phyloP scores from a whole-genome alignment of 441 rosid species.

The Aleurites moluccanus region DNA sequence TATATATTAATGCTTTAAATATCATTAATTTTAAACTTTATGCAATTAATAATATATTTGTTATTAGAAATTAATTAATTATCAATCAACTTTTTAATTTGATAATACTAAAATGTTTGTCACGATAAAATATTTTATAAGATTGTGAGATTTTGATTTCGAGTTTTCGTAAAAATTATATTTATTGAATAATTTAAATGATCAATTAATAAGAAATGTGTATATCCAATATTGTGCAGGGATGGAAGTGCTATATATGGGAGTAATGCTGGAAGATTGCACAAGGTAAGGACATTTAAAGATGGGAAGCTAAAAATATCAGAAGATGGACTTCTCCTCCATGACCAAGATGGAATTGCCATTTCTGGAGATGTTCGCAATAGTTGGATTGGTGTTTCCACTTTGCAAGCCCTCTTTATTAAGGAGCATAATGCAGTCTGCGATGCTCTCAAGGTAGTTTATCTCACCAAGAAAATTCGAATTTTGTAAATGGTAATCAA shows the following conservation, averaged over 20 bases:
- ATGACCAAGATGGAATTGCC: conserved; percentile 44
- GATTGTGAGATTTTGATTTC: no score
- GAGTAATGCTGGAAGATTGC: conserved; percentile 38
- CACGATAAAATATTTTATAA: no score
- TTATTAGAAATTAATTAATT: no score
- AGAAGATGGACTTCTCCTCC: conserved; percentile 52
- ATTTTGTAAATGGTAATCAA: no score
- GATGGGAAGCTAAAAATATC: conserved; percentile 72
- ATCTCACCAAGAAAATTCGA: no score
- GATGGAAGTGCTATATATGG: conserved; percentile 71
- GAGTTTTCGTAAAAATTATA: no score
- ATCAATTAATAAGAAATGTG: background rate
- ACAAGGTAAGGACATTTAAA: conserved; percentile 53
- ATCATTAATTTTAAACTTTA: no score
- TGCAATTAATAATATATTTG: no score
- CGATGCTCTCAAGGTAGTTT: conserved; percentile 51
- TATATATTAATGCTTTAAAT: no score
- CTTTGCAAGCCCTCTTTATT: conserved; percentile 59
- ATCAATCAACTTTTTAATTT: no score
- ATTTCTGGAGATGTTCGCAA: conserved; percentile 66
- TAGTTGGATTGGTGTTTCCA: conserved; percentile 70
- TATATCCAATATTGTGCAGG: conserved; percentile 33
- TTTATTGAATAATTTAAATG: background rate
- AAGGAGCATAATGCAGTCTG: conserved; percentile 71
- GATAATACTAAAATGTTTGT: no score